Evolutionary conservation across 148 eudicot genomes (phyloP), one percentile per base, ranked within the genome.

Genomic region (Camellia sinensis): DNA sequence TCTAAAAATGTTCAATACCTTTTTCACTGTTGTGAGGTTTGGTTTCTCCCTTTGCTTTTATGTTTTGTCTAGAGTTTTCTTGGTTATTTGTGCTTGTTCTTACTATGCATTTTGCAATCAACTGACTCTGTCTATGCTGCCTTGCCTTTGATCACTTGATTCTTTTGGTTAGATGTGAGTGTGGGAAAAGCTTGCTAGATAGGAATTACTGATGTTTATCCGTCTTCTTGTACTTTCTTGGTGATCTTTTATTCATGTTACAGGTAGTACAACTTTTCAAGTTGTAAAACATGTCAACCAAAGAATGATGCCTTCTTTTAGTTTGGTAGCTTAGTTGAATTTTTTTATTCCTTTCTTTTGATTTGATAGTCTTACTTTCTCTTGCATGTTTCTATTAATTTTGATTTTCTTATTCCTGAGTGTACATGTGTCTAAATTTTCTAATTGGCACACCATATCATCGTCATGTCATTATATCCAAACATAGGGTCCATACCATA

Each of bases 1-100:
- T 74, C 80, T 87, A 60, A 79, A 91, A 79, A 92, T 92, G 95
- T 92, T 95, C 82, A 84, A 84, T 21, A 86, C 85, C 66, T 93
- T 95, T 74, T 95, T 93, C 80, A 80, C 84, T 84, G 91, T 91
- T 70, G 79, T 89, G 65, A 91, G 94, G 97, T 91, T 43, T 13
- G 48, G 21, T 72, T 76, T 73, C 57, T 80, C 67, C 13, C 70
- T 62, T 57, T 65, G 37, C 70, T 37, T 22, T 67, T 15, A 50
- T 44, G 18, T 46, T 67, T 59, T 75, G 37, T 75, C 19, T 48
- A 15, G 76, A 71, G 61, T 60, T 60, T 73, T 76, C 67, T 71
- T 64, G 29, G 9, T 18, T 70, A n/a, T 59, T 40, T 5, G 3
- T 48, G 41, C 14, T 52, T 70, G 43, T 48, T 76, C 50, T 61